Percentiles rank a stretch among this genome's conserved stretches.
Evolutionary conservation across 2,329 filamentous ascomycete genomes (phyloP).

Genomic region (Exophiala xenobiotica): DNA sequence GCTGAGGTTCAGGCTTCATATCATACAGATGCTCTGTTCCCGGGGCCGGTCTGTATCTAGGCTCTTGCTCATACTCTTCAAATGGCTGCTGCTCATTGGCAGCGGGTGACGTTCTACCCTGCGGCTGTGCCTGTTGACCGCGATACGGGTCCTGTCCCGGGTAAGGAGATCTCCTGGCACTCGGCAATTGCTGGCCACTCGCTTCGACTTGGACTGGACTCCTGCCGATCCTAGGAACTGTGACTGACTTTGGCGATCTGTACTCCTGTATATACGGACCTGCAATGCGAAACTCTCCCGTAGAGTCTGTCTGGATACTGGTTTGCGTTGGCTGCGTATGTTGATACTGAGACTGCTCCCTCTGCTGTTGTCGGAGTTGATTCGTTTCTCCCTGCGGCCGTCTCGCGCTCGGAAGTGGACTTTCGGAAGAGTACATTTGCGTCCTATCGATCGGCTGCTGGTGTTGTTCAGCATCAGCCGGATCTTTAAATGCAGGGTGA

Average conservation of each 20-base stretch:
- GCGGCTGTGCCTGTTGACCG: slow-evolving; percentile 2
- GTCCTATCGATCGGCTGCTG: slow-evolving; percentile 14
- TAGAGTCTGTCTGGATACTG: slow-evolving; percentile 2
- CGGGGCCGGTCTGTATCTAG: background rate
- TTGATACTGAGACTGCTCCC: slow-evolving; percentile 2
- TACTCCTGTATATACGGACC: slow-evolving; percentile 31
- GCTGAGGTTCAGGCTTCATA: slow-evolving; percentile 5
- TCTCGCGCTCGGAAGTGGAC: slow-evolving; percentile 27
- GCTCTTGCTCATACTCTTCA: background rate
- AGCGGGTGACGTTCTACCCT: background rate
- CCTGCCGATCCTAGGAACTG: slow-evolving; percentile 14
- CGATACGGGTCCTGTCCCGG: slow-evolving; percentile 5
- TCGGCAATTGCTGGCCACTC: slow-evolving; percentile 20
- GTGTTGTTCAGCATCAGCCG: slow-evolving; percentile 7
- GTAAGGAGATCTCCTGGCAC: slow-evolving; percentile 13
- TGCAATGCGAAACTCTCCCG: slow-evolving; percentile 29
- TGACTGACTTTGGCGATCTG: slow-evolving; percentile 26
- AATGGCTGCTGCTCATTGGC: slow-evolving; percentile 1
- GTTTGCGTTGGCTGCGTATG: background rate
- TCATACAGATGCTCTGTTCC: slow-evolving; percentile 5
- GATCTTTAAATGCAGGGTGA: slow-evolving; percentile 15
- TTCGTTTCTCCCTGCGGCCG: slow-evolving; percentile 22
- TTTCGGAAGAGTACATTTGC: slow-evolving; percentile 20
- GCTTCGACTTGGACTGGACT: slow-evolving; percentile 18
- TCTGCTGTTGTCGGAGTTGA: slow-evolving; percentile 13